phyloP scores from a whole-genome alignment of 1,284 basidiomycete genomes.

The Rhodotorula sp. region DNA sequence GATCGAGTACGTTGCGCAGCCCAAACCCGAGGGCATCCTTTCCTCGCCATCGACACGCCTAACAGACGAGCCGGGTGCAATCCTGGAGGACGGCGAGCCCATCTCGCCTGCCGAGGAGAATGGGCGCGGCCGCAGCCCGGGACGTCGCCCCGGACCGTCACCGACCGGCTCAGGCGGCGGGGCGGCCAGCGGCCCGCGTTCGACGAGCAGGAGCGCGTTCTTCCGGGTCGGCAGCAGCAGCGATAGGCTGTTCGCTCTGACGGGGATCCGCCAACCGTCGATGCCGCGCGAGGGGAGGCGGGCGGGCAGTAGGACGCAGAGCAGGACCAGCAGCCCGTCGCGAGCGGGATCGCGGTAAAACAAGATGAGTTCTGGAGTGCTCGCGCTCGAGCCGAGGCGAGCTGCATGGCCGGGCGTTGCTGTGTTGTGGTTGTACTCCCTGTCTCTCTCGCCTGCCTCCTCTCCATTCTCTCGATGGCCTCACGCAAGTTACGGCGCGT shows the following conservation, averaged over 20 bases:
- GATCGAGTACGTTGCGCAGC: slow-evolving; percentile 27
- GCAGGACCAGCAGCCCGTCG: slow-evolving; percentile 2
- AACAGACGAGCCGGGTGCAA: neutral
- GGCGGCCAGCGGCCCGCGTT: neutral
- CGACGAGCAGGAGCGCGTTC: slow-evolving; percentile 11
- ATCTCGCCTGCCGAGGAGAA: neutral
- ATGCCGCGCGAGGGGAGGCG: slow-evolving; percentile 4
- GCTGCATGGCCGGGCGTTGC: too few relatives aligned
- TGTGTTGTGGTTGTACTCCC: too few relatives aligned
- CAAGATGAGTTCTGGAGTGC: neutral
- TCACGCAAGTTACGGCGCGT: too few relatives aligned
- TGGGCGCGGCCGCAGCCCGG: neutral
- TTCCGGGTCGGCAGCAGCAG: slow-evolving; percentile 16
- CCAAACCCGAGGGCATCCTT: slow-evolving; percentile 13
- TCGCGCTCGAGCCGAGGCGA: too few relatives aligned
- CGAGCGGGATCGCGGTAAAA: neutral
- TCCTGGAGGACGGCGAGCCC: neutral
- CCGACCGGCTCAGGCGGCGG: neutral
- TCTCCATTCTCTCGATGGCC: too few relatives aligned
- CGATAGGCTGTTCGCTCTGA: slow-evolving; percentile 24
- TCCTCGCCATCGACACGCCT: neutral
- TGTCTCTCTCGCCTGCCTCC: too few relatives aligned
- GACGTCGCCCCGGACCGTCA: neutral
- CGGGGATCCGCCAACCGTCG: slow-evolving; percentile 19
- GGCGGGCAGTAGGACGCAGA: slow-evolving; percentile 1